A percentile compares a stretch with the other conserved stretches of the same genome.
Conservation (phyloP, 2,329 filamentous ascomycete genomes). For the Penicillium sclerotigenum region DNA sequence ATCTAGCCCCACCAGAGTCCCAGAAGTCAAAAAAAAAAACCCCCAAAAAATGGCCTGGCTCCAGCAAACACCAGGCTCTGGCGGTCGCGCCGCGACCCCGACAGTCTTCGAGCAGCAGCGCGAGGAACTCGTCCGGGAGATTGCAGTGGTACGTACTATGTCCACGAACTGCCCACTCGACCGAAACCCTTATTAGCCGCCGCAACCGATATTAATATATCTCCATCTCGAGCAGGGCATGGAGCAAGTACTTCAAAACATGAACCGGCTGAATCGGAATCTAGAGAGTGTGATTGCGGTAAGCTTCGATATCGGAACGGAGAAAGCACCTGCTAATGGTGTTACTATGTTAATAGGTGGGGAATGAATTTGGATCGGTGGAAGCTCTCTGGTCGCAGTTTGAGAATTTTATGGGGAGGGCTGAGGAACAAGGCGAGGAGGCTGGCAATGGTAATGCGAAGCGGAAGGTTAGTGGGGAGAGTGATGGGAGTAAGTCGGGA, state of each 20-base stretch:
- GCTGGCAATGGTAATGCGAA: conserved; percentile 28
- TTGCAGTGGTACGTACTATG: conserved; percentile 42
- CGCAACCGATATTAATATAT: not conserved
- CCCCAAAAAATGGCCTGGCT: conserved; percentile 17
- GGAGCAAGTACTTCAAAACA: conserved; percentile 89
- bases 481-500: conserved; percentile 21
- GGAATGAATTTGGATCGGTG: conserved; percentile 95
- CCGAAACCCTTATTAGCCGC: not conserved
- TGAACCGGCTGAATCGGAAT: conserved; percentile 91
- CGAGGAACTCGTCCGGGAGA: conserved; percentile 42
- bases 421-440: conserved; percentile 45
- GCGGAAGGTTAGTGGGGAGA: conserved; percentile 26
- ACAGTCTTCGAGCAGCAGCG: conserved; percentile 46
- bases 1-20: not conserved
- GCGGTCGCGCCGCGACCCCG: conserved; percentile 21
- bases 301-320: conserved; percentile 29
- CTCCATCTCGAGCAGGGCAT: conserved; percentile 60
- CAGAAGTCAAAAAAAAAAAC: too few species aligned
- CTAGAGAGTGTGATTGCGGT: conserved; percentile 88
- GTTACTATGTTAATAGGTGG: conserved; percentile 61
- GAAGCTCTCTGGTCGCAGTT: conserved; percentile 97
- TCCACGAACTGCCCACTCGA: not conserved
- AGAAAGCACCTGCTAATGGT: not conserved
- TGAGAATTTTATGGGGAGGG: conserved; percentile 88
- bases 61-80: conserved; percentile 15